phyloP scores from a whole-genome alignment of 805 yeast species.

The Wickerhamiella cacticola region DNA sequence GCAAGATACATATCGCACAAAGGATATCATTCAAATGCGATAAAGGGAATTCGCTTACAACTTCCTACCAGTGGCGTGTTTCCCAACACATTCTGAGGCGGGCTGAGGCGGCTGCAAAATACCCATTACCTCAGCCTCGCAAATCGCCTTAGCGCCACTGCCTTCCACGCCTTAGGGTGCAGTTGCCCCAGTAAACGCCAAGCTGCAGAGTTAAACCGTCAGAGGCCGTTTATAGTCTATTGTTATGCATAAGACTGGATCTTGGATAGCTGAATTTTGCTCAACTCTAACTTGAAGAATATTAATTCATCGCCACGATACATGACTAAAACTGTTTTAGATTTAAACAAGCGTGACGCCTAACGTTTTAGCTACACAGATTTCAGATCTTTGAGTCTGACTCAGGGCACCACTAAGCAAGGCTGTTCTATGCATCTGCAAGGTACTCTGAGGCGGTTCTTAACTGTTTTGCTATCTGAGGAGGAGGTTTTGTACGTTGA shows the following conservation, averaged over 20 bases:
- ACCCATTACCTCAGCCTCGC: background rate
- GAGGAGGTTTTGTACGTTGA: background rate
- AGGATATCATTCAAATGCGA: too few relatives aligned
- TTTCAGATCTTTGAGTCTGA: background rate
- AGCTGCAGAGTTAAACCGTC: background rate
- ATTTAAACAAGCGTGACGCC: constrained; percentile 6
- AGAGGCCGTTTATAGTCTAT: background rate
- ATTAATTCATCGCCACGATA: background rate
- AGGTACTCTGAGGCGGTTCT: constrained; percentile 8
- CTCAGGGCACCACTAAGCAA: background rate
- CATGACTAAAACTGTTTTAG: constrained; percentile 5
- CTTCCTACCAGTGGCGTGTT: background rate
- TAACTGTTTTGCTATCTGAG: background rate
- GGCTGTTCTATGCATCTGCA: constrained; percentile 5
- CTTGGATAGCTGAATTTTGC: background rate
- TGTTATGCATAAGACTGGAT: background rate
- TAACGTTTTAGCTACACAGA: constrained; percentile 4
- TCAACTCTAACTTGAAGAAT: background rate
- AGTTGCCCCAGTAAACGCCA: background rate
- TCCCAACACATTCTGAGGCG: background rate
- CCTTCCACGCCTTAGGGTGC: background rate
- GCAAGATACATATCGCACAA: too few relatives aligned
- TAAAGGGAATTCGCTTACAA: too few relatives aligned
- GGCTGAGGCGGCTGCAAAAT: background rate
- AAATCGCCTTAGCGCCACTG: background rate